Conservation (phyloP, 2,329 filamentous ascomycete genomes). For the Fusarium phyllophilum region DNA sequence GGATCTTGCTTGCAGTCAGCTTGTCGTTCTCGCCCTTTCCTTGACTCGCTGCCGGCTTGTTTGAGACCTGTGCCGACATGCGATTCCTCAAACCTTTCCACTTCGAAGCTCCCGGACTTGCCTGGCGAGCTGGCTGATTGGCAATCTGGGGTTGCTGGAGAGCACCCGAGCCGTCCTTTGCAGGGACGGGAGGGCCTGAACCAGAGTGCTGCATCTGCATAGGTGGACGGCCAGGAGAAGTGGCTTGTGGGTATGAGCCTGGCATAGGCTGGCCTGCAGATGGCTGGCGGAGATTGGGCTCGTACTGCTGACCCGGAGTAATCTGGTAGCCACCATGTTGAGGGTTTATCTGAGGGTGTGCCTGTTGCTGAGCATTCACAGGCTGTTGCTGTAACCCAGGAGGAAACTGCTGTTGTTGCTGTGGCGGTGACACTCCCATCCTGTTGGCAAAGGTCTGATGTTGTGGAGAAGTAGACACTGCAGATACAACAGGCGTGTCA, state of each 20-base stretch:
- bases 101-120: conserved; percentile 41
- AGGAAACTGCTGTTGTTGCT: conserved; percentile 24
- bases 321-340: conserved; percentile 24
- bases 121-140: conserved; percentile 26
- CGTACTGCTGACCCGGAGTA: conserved; percentile 25
- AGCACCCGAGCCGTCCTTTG: conserved; percentile 14
- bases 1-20: conserved; percentile 43
- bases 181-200: conserved; percentile 19
- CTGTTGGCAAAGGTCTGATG: conserved; percentile 26
- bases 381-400: conserved; percentile 23
- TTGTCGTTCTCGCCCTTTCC: conserved; percentile 38
- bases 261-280: conserved; percentile 16
- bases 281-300: conserved; percentile 5
- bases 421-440: conserved; percentile 22
- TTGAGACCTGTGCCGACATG: conserved; percentile 46
- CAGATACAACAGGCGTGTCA: conserved; percentile 23
- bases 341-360: neutral
- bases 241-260: conserved; percentile 20
- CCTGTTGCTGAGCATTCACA: neutral
- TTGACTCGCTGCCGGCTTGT: conserved; percentile 30
- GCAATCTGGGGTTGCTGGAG: conserved; percentile 12
- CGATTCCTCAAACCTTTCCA: conserved; percentile 50
- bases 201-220: conserved; percentile 31
- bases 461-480: conserved; percentile 23
- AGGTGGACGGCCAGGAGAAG: conserved; percentile 18